Evolutionary conservation across 2,329 filamentous ascomycete species (phyloP).

Genomic region (Cyclaneusma minus): DNA sequence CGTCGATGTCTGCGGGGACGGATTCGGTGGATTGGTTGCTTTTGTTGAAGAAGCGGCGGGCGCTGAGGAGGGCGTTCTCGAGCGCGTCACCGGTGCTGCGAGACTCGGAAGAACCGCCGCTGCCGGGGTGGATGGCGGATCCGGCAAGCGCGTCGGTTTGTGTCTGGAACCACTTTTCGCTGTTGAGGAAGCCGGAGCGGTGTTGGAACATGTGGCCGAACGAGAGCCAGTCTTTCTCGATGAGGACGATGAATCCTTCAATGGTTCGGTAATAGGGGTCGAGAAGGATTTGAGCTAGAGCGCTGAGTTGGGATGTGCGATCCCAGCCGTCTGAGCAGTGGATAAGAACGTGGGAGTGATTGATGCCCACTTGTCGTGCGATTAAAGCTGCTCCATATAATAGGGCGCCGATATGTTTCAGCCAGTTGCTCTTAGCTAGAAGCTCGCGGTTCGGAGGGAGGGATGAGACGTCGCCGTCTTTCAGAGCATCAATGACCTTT

Average conservation of each 20-base stretch:
- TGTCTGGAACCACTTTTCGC: conserved; percentile 85
- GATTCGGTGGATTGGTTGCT: conserved; percentile 51
- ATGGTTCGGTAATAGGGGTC: conserved; percentile 92
- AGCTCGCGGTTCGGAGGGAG: conserved; percentile 69
- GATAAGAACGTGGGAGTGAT: conserved; percentile 88
- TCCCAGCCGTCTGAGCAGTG: conserved; percentile 99
- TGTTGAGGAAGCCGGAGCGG: conserved; percentile 73
- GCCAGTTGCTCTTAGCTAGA: conserved; percentile 73
- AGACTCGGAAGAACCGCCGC: conserved; percentile 36
- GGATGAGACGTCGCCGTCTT: conserved; percentile 78
- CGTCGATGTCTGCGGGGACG: conserved; percentile 41
- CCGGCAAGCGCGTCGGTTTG: conserved; percentile 67
- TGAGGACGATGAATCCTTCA: conserved; percentile 82
- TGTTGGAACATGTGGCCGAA: conserved; percentile 97
- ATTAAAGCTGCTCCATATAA: conserved; percentile 76
- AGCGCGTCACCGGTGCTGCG: conserved; percentile 48
- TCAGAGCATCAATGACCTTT: conserved; percentile 77
- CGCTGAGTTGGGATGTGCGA: conserved; percentile 85
- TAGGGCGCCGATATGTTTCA: conserved; percentile 75
- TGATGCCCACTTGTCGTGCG: conserved; percentile 73
- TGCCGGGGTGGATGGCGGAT: conserved; percentile 42
- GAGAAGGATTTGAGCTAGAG: conserved; percentile 79
- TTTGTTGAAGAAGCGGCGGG: conserved; percentile 81
- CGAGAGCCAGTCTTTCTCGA: conserved; percentile 96
- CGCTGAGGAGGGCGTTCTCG: conserved; percentile 71